These are phyloP conservation scores for Saturnispora sanitii DNA, from an alignment of 805 yeast genomes.

Conservation along the genomic window DNA sequence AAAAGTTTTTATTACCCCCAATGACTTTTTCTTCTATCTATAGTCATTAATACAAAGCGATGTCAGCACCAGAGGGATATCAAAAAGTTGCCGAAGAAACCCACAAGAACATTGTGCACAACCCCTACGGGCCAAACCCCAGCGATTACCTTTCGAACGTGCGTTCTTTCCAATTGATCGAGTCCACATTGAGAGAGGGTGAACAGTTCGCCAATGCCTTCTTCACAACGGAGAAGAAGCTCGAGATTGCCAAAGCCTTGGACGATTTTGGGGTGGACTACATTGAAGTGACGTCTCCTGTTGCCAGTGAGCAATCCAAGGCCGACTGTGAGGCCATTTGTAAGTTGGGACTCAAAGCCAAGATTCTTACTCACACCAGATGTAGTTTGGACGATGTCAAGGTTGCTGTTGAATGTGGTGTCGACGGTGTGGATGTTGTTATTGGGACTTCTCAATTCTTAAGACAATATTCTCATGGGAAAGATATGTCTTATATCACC, in stretches of 20 bases:
- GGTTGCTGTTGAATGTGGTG: slow-evolving; percentile 96
- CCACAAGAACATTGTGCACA: slow-evolving; percentile 26
- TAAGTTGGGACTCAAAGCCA: slow-evolving; percentile 91
- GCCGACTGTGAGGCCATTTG: slow-evolving; percentile 96
- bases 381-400: slow-evolving; percentile 99
- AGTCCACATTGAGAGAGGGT: slow-evolving; percentile 94
- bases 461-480: slow-evolving; percentile 93
- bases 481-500: slow-evolving; percentile 97
- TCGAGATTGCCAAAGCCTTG: slow-evolving; percentile 92
- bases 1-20: neutral
- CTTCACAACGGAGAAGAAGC: slow-evolving; percentile 87
- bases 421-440: slow-evolving; percentile 97
- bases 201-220: slow-evolving; percentile 98
- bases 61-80: slow-evolving; percentile 17
- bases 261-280: slow-evolving; percentile 98
- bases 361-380: slow-evolving; percentile 91
- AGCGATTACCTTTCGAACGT: slow-evolving; percentile 88
- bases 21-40: neutral
- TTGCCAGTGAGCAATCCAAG: slow-evolving; percentile 91
- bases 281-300: slow-evolving; percentile 95
- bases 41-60: neutral
- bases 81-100: slow-evolving; percentile 39
- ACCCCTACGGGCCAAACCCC: slow-evolving; percentile 93
- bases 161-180: slow-evolving; percentile 79
- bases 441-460: slow-evolving; percentile 95